These are phyloP conservation scores for Pythium dissotocum DNA, from an alignment of 352 stramenopile genomes.

Conservation along the genomic window DNA sequence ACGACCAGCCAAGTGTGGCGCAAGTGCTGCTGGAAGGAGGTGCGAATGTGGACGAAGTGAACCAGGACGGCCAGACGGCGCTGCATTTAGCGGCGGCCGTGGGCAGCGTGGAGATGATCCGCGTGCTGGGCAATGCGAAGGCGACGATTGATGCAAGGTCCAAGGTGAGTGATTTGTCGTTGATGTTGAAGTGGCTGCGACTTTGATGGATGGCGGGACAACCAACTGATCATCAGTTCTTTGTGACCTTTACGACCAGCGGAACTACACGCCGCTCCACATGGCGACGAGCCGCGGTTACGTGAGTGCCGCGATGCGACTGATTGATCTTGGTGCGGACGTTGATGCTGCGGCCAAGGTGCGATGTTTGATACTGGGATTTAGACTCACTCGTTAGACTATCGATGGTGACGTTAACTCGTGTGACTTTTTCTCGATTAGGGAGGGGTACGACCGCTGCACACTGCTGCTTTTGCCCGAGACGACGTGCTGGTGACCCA, in stretches of 20 bases:
- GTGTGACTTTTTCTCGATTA: neutral
- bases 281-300: constrained; percentile 26
- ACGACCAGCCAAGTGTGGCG: constrained; percentile 15
- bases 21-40: constrained; percentile 16
- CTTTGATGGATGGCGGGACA: neutral
- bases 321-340: constrained; percentile 24
- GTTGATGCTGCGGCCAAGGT: constrained; percentile 25
- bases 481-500: constrained; percentile 27
- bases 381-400: neutral
- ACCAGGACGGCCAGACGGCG: constrained; percentile 27
- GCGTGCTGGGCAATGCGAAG: constrained; percentile 20
- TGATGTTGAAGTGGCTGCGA: neutral
- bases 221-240: neutral
- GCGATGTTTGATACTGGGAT: neutral
- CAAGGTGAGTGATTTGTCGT: constrained; percentile 13
- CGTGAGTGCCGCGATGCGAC: constrained; percentile 24
- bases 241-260: constrained; percentile 9
- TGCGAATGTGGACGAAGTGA: constrained; percentile 27
- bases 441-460: constrained; percentile 20
- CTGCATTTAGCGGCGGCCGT: constrained; percentile 21
- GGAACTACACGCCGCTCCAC: constrained; percentile 26
- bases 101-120: constrained; percentile 17
- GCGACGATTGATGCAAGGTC: constrained; percentile 21
- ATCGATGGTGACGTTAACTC: neutral
- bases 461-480: constrained; percentile 21